Conservation (phyloP, 2,329 filamentous ascomycete species). For the Paraconiothyrium sp. region DNA sequence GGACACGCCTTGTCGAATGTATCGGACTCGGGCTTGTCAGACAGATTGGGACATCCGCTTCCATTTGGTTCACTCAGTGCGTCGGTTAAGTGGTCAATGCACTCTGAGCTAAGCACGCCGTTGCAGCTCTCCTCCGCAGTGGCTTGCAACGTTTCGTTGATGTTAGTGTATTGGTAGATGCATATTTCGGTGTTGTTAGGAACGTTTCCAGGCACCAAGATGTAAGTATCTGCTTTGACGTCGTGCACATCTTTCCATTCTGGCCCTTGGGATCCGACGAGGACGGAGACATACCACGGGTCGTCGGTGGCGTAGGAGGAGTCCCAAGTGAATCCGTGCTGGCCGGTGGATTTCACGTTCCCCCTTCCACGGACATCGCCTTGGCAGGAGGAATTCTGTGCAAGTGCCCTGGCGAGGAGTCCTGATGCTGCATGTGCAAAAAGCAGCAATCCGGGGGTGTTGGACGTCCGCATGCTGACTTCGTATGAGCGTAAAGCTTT, state of each 20-base stretch:
- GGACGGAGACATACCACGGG: background rate
- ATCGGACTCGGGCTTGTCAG: background rate
- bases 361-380: background rate
- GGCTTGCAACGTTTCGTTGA: background rate
- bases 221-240: background rate
- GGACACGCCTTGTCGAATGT: background rate
- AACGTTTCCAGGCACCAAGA: background rate
- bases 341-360: background rate
- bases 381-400: background rate
- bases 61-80: background rate
- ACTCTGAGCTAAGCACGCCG: background rate
- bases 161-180: background rate
- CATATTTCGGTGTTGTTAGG: background rate
- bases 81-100: background rate
- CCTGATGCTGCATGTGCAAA: background rate
- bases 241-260: background rate
- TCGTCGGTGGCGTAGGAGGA: background rate
- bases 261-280: background rate
- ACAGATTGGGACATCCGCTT: background rate
- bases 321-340: background rate
- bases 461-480: background rate
- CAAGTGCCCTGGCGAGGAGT: background rate
- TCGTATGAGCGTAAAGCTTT: background rate
- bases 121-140: background rate
- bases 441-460: background rate